These are phyloP conservation scores for Fagopyrum esculentum DNA, from an alignment of 148 eudicot species.

Conservation along the genomic window DNA sequence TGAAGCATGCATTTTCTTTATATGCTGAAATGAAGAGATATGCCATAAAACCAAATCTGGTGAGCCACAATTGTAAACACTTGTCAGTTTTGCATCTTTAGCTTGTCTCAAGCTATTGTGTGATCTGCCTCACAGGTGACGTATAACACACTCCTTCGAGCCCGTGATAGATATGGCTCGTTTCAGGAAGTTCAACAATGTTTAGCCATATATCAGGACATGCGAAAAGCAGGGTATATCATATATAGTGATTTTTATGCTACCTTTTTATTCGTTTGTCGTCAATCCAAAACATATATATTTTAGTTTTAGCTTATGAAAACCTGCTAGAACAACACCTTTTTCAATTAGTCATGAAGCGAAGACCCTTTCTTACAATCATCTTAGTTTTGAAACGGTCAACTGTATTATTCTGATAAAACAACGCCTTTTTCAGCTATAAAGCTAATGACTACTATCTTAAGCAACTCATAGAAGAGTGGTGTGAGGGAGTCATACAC, in stretches of 20 bases:
- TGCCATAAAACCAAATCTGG: constrained; percentile 79
- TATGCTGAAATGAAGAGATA: constrained; percentile 75
- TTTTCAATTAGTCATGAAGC: not conserved
- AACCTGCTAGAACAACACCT: not conserved
- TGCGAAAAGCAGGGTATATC: constrained; percentile 83
- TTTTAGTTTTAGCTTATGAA: not conserved
- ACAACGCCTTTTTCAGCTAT: constrained; percentile 37
- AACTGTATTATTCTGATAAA: constrained; percentile 7
- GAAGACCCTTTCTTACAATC: not conserved
- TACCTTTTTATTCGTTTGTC: too few relatives aligned
- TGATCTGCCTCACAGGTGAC: constrained; percentile 58
- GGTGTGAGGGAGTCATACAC: constrained; percentile 93
- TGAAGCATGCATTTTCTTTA: constrained; percentile 63
- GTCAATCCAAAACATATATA: not conserved
- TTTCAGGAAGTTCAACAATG: constrained; percentile 82
- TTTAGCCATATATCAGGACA: constrained; percentile 80
- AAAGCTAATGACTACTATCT: constrained; percentile 87
- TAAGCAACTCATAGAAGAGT: constrained; percentile 88
- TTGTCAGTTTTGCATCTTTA: not conserved
- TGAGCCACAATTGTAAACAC: constrained; percentile 17
- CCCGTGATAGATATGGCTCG: constrained; percentile 77
- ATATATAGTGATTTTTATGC: not conserved
- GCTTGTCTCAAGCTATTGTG: not conserved
- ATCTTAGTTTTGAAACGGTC: not conserved
- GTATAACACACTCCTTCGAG: constrained; percentile 75